Evolutionary conservation across 768 basidiomycete genomes (phyloP).

Genomic region (Saitozyma podzolica): DNA sequence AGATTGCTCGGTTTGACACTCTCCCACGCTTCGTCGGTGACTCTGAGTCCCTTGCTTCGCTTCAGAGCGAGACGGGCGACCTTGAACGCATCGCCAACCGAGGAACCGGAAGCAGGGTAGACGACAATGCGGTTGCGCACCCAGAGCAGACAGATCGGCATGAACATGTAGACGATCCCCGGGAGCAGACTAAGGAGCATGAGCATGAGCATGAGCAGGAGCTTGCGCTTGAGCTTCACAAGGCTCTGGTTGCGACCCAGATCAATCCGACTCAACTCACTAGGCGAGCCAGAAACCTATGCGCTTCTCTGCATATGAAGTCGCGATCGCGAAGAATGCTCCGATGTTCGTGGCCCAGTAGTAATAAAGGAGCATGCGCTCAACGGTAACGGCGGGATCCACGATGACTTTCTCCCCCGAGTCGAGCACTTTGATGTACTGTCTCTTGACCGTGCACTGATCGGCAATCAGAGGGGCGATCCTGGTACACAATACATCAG

Average conservation of each 20-base stretch:
- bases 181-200: too few relatives aligned
- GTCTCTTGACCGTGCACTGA: conserved; percentile 36
- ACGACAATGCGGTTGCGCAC: conserved; percentile 26
- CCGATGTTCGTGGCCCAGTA: conserved; percentile 44
- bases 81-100: conserved; percentile 34
- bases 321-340: conserved; percentile 26
- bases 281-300: conserved; percentile 42
- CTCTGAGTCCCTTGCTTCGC: conserved; percentile 18
- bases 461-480: conserved; percentile 44
- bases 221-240: too few relatives aligned
- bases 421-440: conserved; percentile 18
- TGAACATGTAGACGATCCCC: conserved; percentile 39
- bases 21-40: conserved; percentile 31
- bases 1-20: conserved; percentile 33
- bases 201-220: too few relatives aligned
- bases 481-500: too few relatives aligned
- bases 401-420: conserved; percentile 37
- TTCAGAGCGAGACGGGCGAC: conserved; percentile 21
- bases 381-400: conserved; percentile 33
- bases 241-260: too few relatives aligned
- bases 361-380: conserved; percentile 23
- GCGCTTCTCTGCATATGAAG: conserved; percentile 19
- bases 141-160: conserved; percentile 36
- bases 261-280: too few relatives aligned
- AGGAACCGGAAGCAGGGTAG: conserved; percentile 39